A percentile compares a stretch with the other conserved stretches of the same genome.
These are phyloP conservation scores for Mortierella hygrophila DNA, from an alignment of 192 early-diverging fungal genomes.

Conservation along the genomic window DNA sequence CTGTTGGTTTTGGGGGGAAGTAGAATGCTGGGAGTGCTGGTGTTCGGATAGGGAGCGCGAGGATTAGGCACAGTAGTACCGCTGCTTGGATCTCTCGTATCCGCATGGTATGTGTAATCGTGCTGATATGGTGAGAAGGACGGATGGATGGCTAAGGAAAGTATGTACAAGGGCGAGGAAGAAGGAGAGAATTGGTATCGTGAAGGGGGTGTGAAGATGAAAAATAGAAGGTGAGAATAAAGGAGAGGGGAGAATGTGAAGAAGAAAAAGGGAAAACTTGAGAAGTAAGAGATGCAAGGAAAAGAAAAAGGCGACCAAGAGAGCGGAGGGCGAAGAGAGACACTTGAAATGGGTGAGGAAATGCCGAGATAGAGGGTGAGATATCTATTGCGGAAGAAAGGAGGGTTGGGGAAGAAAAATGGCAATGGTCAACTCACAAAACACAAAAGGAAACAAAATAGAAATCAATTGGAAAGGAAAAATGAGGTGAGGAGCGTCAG, in stretches of 20 bases:
- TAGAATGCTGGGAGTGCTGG: neutral
- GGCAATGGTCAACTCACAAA: no score
- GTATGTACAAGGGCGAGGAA: neutral
- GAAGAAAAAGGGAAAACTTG: no score
- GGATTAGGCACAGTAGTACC: neutral
- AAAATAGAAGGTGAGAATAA: neutral
- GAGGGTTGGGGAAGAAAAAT: no score
- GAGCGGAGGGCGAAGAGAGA: neutral
- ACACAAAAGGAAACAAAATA: no score
- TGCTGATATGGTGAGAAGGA: neutral
- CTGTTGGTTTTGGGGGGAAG: neutral
- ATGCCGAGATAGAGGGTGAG: no score
- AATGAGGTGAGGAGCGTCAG: no score
- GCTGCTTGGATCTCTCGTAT: neutral
- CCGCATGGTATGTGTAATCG: neutral
- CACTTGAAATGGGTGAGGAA: no score
- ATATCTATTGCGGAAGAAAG: no score
- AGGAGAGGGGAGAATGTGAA: neutral
- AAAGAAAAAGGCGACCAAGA: no score
- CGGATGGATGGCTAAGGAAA: neutral
- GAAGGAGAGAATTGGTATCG: neutral
- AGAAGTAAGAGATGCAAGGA: neutral
- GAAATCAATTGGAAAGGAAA: no score
- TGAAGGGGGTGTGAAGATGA: neutral
- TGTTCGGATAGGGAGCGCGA: neutral